phyloP scores from a whole-genome alignment of 140 eudicot genomes.

The Senecio squalidus region DNA sequence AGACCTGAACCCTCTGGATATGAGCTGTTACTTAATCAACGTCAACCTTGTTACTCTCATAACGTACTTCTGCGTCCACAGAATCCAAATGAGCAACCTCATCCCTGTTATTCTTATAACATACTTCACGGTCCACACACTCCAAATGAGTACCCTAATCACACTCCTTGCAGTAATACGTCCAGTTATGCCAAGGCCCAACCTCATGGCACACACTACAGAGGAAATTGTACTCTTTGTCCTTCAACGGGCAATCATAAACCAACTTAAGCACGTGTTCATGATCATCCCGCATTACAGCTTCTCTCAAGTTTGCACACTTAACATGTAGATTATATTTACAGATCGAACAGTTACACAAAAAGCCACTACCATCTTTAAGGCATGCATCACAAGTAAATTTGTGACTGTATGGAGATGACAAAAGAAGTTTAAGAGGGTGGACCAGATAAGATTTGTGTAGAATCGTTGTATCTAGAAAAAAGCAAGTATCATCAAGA shows the following conservation, averaged over 20 bases:
- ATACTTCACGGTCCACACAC: slow-evolving; percentile 26
- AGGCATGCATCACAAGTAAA: slow-evolving; percentile 47
- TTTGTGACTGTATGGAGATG: slow-evolving; percentile 27
- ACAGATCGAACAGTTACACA: slow-evolving; percentile 37
- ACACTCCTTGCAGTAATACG: slow-evolving; percentile 40
- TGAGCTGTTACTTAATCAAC: too few species aligned
- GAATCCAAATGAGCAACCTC: too few species aligned
- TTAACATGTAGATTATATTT: slow-evolving; percentile 42
- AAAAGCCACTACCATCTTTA: slow-evolving; percentile 29
- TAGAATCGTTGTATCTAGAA: slow-evolving; percentile 27
- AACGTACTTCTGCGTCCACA: too few species aligned
- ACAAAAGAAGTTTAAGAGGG: slow-evolving; percentile 33
- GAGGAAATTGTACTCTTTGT: slow-evolving; percentile 4
- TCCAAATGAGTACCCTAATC: slow-evolving; percentile 49
- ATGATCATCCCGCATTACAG: slow-evolving; percentile 31
- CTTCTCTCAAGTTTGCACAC: slow-evolving; percentile 47
- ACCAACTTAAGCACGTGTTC: slow-evolving; percentile 27
- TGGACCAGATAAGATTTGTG: slow-evolving; percentile 55
- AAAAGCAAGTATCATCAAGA: slow-evolving; percentile 48
- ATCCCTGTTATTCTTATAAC: slow-evolving; percentile 13
- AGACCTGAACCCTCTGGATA: too few species aligned
- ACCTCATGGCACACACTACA: slow-evolving; percentile 31
- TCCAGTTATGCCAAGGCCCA: slow-evolving; percentile 29
- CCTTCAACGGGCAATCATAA: slow-evolving; percentile 11
- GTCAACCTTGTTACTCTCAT: too few species aligned